These are phyloP conservation scores for Tanacetum coccineum DNA, from an alignment of 129 eudicot genomes.

Conservation along the genomic window DNA sequence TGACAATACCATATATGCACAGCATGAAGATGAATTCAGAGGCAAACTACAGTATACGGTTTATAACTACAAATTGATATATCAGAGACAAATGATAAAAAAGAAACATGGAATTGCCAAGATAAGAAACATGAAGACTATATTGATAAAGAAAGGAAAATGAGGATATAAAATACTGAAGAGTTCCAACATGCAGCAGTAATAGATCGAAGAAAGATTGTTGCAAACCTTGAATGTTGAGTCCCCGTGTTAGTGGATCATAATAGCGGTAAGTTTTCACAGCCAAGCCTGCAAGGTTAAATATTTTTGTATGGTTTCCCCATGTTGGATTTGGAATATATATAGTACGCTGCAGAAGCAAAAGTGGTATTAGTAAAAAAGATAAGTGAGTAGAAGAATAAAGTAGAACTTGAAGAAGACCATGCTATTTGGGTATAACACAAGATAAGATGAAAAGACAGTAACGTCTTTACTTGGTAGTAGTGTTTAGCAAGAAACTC, in stretches of 20 bases:
- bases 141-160: constrained; percentile 2
- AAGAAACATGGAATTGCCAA: neutral
- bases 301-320: constrained; percentile 90
- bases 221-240: constrained; percentile 64
- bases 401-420: neutral
- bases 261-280: constrained; percentile 83
- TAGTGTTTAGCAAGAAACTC: constrained; percentile 85
- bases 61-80: neutral
- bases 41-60: no score
- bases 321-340: constrained; percentile 91
- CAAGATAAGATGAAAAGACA: neutral
- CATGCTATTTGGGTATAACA: neutral
- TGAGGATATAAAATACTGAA: neutral
- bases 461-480: constrained; percentile 46
- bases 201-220: constrained; percentile 11
- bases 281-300: constrained; percentile 66
- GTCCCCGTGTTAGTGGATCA: constrained; percentile 91
- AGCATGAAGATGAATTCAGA: no score
- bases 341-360: constrained; percentile 52
- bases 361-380: neutral
- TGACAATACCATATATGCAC: no score
- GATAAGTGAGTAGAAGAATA: neutral
- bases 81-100: neutral
- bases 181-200: neutral
- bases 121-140: constrained; percentile 1